Percentiles rank a stretch among this genome's conserved stretches.
These are phyloP conservation scores for Candida loeiensis DNA, from an alignment of 805 yeast genomes.

Conservation along the genomic window DNA sequence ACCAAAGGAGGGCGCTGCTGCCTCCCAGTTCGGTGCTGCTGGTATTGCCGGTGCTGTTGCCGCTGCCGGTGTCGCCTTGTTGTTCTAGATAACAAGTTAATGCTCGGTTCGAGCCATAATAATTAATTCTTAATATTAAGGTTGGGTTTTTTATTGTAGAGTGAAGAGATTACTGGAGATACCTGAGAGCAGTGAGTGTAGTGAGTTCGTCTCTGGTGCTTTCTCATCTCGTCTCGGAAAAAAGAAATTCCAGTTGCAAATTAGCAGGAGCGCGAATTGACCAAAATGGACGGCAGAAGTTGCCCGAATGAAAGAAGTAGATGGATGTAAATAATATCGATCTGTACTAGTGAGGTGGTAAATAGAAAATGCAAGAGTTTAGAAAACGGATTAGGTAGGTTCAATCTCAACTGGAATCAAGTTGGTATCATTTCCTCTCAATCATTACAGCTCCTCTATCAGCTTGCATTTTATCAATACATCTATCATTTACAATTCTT, in stretches of 20 bases:
- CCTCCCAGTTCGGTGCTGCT: slow-evolving; percentile 27
- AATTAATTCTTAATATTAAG: neutral
- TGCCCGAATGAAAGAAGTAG: neutral
- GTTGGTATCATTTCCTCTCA: no score
- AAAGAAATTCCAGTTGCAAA: neutral
- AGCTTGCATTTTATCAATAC: no score
- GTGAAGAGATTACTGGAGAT: neutral
- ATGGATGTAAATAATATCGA: no score
- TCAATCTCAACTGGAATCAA: no score
- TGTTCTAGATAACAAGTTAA: slow-evolving; percentile 21
- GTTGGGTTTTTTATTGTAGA: neutral
- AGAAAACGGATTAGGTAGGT: no score
- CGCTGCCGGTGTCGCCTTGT: slow-evolving; percentile 29
- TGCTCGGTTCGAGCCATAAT: neutral
- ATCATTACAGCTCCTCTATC: no score
- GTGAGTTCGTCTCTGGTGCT: neutral
- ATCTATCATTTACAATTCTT: no score
- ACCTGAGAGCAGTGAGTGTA: neutral
- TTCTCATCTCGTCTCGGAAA: neutral
- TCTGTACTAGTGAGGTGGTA: no score
- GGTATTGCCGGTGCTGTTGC: slow-evolving; percentile 31
- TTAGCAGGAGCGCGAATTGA: neutral
- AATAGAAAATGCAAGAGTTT: no score
- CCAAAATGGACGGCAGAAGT: neutral
- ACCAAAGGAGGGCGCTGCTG: slow-evolving; percentile 19